These are phyloP conservation scores for Phytophthora ohioensis DNA, from an alignment of 352 stramenopile species.

Conservation along the genomic window DNA sequence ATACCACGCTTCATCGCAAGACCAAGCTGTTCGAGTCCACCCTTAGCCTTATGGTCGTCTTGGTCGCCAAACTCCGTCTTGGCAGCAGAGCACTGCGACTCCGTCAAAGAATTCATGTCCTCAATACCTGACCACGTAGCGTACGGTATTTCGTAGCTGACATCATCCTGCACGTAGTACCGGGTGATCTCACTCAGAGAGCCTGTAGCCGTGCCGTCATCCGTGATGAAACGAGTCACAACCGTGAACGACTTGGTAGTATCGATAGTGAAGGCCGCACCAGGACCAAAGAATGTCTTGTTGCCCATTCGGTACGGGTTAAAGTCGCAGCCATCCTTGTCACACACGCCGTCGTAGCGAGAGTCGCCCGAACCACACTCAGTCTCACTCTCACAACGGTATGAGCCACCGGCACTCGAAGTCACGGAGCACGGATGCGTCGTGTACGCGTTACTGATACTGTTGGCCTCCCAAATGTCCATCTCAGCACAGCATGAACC, in stretches of 20 bases:
- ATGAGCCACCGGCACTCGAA: conserved; percentile 29
- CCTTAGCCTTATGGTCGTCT: conserved; percentile 52
- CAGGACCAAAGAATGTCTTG: conserved; percentile 38
- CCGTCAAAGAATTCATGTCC: conserved; percentile 35
- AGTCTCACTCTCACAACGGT: conserved; percentile 31
- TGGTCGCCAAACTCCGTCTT: conserved; percentile 50
- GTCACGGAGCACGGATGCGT: conserved; percentile 48
- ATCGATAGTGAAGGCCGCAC: conserved; percentile 28
- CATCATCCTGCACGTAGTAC: conserved; percentile 30
- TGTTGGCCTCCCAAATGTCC: conserved; percentile 69
- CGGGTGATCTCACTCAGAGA: conserved; percentile 27
- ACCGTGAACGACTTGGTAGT: conserved; percentile 37
- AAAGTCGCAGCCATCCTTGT: conserved; percentile 41
- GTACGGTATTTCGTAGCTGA: conserved; percentile 28
- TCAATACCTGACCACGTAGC: conserved; percentile 19
- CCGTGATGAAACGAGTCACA: conserved; percentile 40
- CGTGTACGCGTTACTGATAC: conserved; percentile 54
- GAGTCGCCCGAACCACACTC: conserved; percentile 22
- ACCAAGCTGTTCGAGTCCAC: conserved; percentile 48
- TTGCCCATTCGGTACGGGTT: conserved; percentile 44
- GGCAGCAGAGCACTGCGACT: conserved; percentile 26
- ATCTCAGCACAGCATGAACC: conserved; percentile 70
- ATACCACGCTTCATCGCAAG: conserved; percentile 57
- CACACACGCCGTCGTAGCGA: conserved; percentile 32
- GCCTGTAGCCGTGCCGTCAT: conserved; percentile 28